Base-by-base conservation (phyloP, 2,329 filamentous ascomycete genomes). In the Trichoderma atroviride region DNA sequence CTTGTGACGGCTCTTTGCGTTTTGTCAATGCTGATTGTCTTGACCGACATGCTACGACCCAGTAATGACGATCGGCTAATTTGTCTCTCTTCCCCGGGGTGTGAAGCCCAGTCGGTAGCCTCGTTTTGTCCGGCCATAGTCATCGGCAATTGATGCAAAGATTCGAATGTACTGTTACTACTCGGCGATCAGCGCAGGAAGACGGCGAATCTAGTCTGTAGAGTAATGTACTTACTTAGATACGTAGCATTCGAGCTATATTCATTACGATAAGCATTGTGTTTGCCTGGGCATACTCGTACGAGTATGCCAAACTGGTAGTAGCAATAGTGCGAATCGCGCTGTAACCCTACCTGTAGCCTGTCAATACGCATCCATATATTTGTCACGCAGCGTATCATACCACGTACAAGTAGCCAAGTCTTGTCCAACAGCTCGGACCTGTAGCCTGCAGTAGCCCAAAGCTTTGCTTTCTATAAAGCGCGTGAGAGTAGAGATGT, bases 11-110 rank as follows among this genome's bases (percentile, higher is more conserved):
- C n/a, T 33, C 53, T 33, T 65, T 24, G 53, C 31, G 62, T 53
- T 47, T 57, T 47, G 50, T 35, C 47, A 47, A 35, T 24, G 35
- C 52, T 65, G 52, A 56, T 43, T 47, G 5, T 29, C 52, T 50
- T 57, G 52, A 65, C 62, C 52, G 62, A 65, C 62, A 56, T 57
- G 35, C 43, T 65, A 47, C 50, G 56, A 16, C 50, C 43, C 62
- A 65, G 29, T 24, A 24, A 57, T 24, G 29, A 27, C 53, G 35
- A 57, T 65, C 62, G 62, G 62, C 52, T 27, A 65, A 65, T 65
- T 27, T 57, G 14, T 19, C 27, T 57, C 35, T 31, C 14, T 43
- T 53, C n/a, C 52, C 56, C 35, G 6, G 24, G 13, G 43, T 31
- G 22, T 11, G 16, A 35, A 5, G 33, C 50, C 37, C 22, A 33